Percentiles rank a stretch among this genome's conserved stretches.
These are phyloP conservation scores for Penicillium nucicola DNA, from an alignment of 495 filamentous ascomycete species.

Conservation along the genomic window DNA sequence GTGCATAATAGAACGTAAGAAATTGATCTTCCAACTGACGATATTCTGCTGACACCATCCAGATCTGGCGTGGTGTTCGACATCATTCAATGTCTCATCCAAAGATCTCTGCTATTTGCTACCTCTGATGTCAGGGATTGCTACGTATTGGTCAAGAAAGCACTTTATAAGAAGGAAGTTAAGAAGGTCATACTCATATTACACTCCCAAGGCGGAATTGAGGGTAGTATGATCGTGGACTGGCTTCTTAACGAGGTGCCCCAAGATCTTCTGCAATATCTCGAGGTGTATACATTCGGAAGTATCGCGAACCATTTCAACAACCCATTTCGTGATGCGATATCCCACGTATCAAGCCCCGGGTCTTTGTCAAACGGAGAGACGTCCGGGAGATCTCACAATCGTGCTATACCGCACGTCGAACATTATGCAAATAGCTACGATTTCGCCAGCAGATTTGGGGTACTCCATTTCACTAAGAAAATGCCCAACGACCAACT, in stretches of 20 bases:
- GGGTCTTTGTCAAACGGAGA: not conserved
- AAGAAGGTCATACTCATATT: constrained; percentile 68
- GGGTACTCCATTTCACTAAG: constrained; percentile 61
- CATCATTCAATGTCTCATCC: constrained; percentile 65
- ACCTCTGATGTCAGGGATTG: constrained; percentile 57
- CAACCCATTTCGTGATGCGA: constrained; percentile 50
- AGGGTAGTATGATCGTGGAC: constrained; percentile 64
- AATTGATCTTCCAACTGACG: not conserved
- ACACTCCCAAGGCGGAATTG: constrained; percentile 75
- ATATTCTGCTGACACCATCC: not conserved
- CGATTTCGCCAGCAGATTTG: constrained; percentile 71
- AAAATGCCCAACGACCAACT: constrained; percentile 23
- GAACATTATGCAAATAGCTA: constrained; percentile 76
- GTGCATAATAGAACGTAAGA: constrained; percentile 66
- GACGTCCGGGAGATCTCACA: constrained; percentile 5
- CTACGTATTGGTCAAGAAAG: constrained; percentile 1
- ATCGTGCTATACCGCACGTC: constrained; percentile 56
- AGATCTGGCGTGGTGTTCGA: constrained; percentile 61
- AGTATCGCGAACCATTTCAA: constrained; percentile 75
- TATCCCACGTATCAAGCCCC: constrained; percentile 8
- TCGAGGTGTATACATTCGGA: constrained; percentile 78
- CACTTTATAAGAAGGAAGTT: constrained; percentile 32
- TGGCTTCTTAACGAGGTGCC: constrained; percentile 67
- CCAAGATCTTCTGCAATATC: constrained; percentile 54
- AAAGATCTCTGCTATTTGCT: constrained; percentile 64